These are phyloP conservation scores for Cucurbita pepo DNA, from an alignment of 306 rosid species.

Conservation along the genomic window DNA sequence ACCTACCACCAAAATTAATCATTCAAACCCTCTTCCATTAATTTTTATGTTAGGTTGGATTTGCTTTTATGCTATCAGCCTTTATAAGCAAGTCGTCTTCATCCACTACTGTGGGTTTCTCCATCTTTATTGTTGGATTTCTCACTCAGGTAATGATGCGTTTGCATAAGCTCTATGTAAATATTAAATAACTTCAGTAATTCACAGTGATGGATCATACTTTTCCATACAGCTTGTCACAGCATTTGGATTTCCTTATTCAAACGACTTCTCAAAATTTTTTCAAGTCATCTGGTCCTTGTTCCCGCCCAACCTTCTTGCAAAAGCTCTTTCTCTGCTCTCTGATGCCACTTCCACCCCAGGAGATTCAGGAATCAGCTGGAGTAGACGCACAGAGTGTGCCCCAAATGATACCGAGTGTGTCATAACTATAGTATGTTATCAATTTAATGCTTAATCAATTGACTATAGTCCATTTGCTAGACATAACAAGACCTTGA, in stretches of 20 bases:
- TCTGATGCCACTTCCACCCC: slow-evolving; percentile 36
- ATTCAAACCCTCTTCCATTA: not conserved
- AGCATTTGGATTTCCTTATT: slow-evolving; percentile 47
- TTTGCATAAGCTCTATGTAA: slow-evolving; percentile 5
- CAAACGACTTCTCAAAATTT: not conserved
- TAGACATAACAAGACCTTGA: not conserved
- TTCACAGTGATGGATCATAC: slow-evolving; percentile 10
- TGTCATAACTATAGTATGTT: slow-evolving; percentile 56
- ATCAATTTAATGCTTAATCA: not conserved
- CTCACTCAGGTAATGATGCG: slow-evolving; percentile 57
- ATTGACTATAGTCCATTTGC: not conserved
- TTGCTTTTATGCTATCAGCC: slow-evolving; percentile 75
- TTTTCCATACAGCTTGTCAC: slow-evolving; percentile 34
- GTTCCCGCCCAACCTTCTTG: slow-evolving; percentile 79
- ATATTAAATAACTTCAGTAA: not conserved
- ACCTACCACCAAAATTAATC: not conserved
- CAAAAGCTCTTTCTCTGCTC: slow-evolving; percentile 46
- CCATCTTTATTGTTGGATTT: slow-evolving; percentile 49
- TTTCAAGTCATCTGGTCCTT: slow-evolving; percentile 41
- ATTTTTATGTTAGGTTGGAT: slow-evolving; percentile 41
- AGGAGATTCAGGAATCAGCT: slow-evolving; percentile 50
- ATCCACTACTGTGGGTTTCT: slow-evolving; percentile 61
- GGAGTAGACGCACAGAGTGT: slow-evolving; percentile 55
- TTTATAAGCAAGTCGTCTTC: slow-evolving; percentile 71
- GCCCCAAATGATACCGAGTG: slow-evolving; percentile 21